Evolutionary conservation across 176 grass and related monocot species (phyloP), one percentile per base, ranked within the genome.

Genomic region (Zoysia pacifica): DNA sequence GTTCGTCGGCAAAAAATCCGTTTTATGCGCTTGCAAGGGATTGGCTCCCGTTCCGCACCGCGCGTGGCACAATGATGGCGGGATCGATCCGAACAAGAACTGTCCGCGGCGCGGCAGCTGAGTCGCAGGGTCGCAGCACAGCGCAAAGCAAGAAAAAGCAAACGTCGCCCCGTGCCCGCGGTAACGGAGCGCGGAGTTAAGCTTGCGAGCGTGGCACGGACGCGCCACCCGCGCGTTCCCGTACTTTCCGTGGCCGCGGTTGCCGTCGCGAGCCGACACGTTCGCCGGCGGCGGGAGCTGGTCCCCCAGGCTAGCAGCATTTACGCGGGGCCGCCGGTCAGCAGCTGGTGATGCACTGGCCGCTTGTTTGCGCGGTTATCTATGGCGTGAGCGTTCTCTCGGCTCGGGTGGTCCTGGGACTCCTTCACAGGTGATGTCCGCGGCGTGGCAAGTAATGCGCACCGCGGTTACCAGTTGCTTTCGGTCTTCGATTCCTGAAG

Each of bases 41-140:
- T 7, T 20, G 19, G 48, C 12, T 43, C 37, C 6, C 66, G 47
- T 73, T 79, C 76, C 69, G 45, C 9, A 60, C 70, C 61, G 73
- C 64, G 64, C 73, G 65, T 48, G 82, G 82, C 65, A 11, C 64
- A 79, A 35, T 87, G 71, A 87, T 67, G 60, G 42, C 67, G 41
- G 28, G 28, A 28, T 28, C 28, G 28, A 28, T 28, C 28, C 28
- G 28, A 28, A 28, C 28, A 28, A 28, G 28, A 28, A 56, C 15
- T 67, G 75, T 39, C 83, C 48, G 69, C 76, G 67, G 69, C 61
- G 69, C 41, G 77, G 74, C 43, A 63, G 74, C 37, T 18, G 56
- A 28, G 28, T 28, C 28, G 28, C 28, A 28, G 35, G 49, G 9
- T 4, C 45, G 45, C 4, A 7, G 45, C 45, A 7, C 45, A 47